phyloP scores from a whole-genome alignment of 176 grass and related monocot species.

The Urochloa ruziziensis region DNA sequence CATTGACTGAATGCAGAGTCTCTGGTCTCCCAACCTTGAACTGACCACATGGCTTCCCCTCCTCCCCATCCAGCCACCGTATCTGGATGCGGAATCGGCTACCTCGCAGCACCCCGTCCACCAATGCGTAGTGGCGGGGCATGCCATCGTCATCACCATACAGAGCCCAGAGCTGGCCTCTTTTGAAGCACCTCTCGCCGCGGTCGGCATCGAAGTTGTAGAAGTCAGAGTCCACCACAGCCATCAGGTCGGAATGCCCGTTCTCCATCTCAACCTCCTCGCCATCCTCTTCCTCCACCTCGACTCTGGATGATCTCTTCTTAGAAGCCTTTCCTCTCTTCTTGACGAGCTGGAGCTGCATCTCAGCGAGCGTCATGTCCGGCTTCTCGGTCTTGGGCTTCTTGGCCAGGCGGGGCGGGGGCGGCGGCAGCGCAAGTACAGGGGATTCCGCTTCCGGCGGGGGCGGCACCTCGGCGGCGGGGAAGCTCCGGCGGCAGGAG shows the following conservation, averaged over 20 bases:
- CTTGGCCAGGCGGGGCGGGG: slow-evolving; percentile 27
- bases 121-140: slow-evolving; percentile 70
- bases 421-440: not conserved
- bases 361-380: slow-evolving; percentile 82
- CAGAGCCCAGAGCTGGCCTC: slow-evolving; percentile 88
- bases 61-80: slow-evolving; percentile 68
- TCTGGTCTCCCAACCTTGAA: slow-evolving; percentile 71
- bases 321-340: slow-evolving; percentile 31
- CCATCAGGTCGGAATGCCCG: slow-evolving; percentile 49
- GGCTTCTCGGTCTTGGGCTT: slow-evolving; percentile 26
- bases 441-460: not conserved
- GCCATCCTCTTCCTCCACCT: slow-evolving; percentile 1
- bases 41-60: slow-evolving; percentile 53
- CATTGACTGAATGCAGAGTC: slow-evolving; percentile 66
- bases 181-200: slow-evolving; percentile 69
- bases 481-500: slow-evolving; percentile 80
- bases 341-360: slow-evolving; percentile 62
- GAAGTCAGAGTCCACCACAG: slow-evolving; percentile 89
- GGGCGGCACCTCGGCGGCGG: slow-evolving; percentile 64
- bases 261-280: slow-evolving; percentile 19
- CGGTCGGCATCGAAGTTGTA: slow-evolving; percentile 85
- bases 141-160: slow-evolving; percentile 89
- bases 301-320: slow-evolving; percentile 11
- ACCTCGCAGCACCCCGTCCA: slow-evolving; percentile 45
- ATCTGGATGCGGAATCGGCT: slow-evolving; percentile 46